Evolutionary conservation across 202 grass and related monocot species (phyloP).

Genomic region (Sporobolus alterniflorus): DNA sequence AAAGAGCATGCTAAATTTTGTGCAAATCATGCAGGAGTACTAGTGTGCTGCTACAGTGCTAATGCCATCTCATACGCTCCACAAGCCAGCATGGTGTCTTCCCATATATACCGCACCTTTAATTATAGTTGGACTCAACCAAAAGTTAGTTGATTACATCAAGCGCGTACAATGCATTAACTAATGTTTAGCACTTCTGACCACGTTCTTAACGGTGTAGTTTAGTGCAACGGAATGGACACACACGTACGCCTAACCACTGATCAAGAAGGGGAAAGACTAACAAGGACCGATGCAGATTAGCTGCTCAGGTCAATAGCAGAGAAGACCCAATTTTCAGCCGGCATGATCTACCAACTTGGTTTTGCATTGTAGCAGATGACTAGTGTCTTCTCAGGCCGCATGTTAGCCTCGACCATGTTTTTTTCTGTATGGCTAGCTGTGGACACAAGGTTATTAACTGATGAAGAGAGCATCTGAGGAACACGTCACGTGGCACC

Average conservation of each 20-base stretch:
- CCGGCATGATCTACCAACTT: constrained; percentile 27
- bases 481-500: background rate
- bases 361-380: constrained; percentile 2
- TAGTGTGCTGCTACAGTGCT: background rate
- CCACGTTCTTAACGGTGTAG: background rate
- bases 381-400: constrained; percentile 28
- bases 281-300: background rate
- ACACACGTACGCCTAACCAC: background rate
- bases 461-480: background rate
- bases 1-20: background rate
- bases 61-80: background rate
- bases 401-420: background rate
- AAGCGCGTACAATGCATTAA: background rate
- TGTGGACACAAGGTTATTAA: background rate
- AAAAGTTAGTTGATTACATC: background rate
- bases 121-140: background rate
- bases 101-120: background rate
- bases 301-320: background rate
- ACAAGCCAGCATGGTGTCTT: background rate
- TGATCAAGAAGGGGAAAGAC: background rate
- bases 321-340: background rate
- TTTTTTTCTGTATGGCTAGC: background rate
- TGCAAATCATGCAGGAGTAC: background rate
- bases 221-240: constrained; percentile 12
- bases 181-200: background rate